Evolutionary conservation across 805 yeast species (phyloP), one percentile per base, ranked within the genome.

Genomic region (Teunomyces cretensis): DNA sequence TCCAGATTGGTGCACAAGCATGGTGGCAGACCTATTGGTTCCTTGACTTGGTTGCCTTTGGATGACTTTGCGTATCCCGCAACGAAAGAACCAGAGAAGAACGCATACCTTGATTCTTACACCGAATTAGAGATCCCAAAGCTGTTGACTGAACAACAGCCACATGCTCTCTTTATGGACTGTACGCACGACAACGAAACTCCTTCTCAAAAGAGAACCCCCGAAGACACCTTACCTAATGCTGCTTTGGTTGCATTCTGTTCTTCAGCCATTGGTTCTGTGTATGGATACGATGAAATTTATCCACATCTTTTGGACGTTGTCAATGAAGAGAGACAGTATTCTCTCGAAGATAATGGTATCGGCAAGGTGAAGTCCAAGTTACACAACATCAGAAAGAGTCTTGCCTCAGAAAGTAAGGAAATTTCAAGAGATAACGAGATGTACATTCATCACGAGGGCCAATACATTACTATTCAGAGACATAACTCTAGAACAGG

Each of bases 171-270:
- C 55, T 86, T 92, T 55, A 92, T 94, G 97, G 98, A 94, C 60
- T 92, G 97, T 58, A 91, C 98, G 1, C 99, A 92, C 63, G 99
- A 92, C 64, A 92, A 92, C 60, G 94, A 90, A 66, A 84, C 83
- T 15, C 96, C 97, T 1, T 78, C 75, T 35, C 95, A 92, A 55
- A 89, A 86, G 66, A 80, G 98, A 61, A 90, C 97, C 0, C 85
- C 88, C 1, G 97, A 91, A 60, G 99, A 92, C 58, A 91, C 98
- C 0, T 73, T 92, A 35, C 96, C 97, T 8, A 92, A 86, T 57
- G 97, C 97, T 2, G 99, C 97, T 0, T 72, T 92, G 42, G 97
- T 94, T 3, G 84, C 97, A 0, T 79, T 92, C 61, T 91, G 98
- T 57, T 82, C 95, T 0, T 87, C 96, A 43, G 96, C 97, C 1